phyloP scores from a whole-genome alignment of 495 filamentous ascomycete genomes.

The Tuber melanosporum region DNA sequence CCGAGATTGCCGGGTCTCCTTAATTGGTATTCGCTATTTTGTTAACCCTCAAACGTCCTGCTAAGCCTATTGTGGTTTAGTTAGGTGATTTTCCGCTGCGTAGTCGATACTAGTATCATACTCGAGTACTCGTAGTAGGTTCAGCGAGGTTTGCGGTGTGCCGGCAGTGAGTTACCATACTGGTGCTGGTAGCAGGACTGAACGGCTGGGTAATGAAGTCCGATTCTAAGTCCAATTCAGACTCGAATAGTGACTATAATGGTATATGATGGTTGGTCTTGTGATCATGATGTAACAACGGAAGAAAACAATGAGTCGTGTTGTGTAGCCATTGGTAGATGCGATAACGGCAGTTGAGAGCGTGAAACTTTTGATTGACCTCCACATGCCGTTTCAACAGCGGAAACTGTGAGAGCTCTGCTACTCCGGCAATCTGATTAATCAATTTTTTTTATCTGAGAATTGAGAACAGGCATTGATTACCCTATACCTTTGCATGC shows the following conservation, averaged over 20 bases:
- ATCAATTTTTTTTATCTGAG: neutral
- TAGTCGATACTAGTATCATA: neutral
- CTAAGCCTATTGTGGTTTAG: neutral
- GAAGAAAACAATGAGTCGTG: neutral
- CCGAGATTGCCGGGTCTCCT: neutral
- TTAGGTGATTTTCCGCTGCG: neutral
- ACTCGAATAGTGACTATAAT: neutral
- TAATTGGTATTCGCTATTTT: neutral
- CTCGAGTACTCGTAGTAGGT: neutral
- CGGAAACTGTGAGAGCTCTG: neutral
- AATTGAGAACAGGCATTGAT: neutral
- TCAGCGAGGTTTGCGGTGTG: neutral
- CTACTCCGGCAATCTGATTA: neutral
- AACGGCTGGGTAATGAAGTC: neutral
- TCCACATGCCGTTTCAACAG: slow-evolving; percentile 1
- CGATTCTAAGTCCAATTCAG: no score
- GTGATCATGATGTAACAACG: neutral
- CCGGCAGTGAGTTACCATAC: neutral
- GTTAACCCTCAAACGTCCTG: neutral
- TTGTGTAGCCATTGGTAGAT: slow-evolving; percentile 4
- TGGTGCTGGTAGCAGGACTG: neutral
- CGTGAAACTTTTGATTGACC: neutral
- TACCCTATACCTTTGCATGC: neutral
- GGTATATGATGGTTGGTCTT: neutral
- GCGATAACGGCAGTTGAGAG: neutral